Conservation (phyloP, 306 rosid genomes). For the Sphenostylis stenocarpa region DNA sequence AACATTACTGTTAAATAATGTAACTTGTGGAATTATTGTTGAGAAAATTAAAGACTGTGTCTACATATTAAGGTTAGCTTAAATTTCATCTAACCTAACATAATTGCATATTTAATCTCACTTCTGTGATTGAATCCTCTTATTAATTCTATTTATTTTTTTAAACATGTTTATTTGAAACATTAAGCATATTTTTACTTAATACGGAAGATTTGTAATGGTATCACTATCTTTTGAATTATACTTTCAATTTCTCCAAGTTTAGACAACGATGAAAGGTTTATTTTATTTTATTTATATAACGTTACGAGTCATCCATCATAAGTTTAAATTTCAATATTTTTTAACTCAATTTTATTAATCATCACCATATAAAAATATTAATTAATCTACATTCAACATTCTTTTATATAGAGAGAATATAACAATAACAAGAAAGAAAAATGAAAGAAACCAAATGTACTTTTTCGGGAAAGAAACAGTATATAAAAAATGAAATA, state of each 20-base stretch:
- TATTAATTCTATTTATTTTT: too few relatives aligned
- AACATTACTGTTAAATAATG: not conserved
- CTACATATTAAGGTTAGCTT: too few relatives aligned
- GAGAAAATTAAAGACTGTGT: not conserved
- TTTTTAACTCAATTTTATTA: too few relatives aligned
- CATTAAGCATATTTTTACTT: not conserved
- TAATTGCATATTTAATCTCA: not conserved
- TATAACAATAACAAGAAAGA: not conserved
- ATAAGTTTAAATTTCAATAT: not conserved
- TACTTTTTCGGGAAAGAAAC: not conserved
- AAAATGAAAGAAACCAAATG: not conserved
- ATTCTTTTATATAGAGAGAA: too few relatives aligned
- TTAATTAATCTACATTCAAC: too few relatives aligned
- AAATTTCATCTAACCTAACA: too few relatives aligned
- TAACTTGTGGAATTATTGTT: not conserved
- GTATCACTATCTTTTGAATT: not conserved
- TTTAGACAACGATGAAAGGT: not conserved
- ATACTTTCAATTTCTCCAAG: not conserved
- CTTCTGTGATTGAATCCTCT: not conserved
- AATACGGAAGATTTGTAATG: too few relatives aligned
- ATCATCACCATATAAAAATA: not conserved
- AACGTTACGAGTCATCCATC: too few relatives aligned
- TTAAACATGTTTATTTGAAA: not conserved
- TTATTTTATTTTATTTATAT: not conserved
- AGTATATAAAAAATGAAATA: not conserved